Conservation (phyloP, 208 protist genomes). For the Crithidia mellificae region DNA sequence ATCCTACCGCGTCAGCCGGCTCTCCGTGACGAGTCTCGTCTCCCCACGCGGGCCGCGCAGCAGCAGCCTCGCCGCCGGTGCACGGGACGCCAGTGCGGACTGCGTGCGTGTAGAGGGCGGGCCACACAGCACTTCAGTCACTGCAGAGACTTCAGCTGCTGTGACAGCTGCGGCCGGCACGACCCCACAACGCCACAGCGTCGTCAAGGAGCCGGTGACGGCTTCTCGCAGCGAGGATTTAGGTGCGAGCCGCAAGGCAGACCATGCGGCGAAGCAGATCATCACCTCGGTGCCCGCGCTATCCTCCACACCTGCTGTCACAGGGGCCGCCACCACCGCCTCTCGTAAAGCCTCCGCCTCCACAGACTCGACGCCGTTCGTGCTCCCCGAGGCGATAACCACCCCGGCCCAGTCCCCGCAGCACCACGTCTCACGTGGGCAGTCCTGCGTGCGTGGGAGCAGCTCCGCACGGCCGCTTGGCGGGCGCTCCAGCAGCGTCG, state of each 20-base stretch:
- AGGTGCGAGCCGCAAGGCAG: not conserved
- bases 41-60: constrained; percentile 4
- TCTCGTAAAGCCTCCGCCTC: not conserved
- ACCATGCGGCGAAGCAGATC: not conserved
- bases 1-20: not conserved
- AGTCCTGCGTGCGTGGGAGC: not conserved
- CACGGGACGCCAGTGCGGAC: constrained; percentile 1
- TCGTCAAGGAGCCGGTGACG: not conserved
- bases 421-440: constrained; percentile 4
- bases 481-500: constrained; percentile 11
- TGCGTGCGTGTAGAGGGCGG: constrained; percentile 2
- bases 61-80: not conserved
- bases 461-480: not conserved
- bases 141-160: not conserved
- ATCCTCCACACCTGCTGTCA: no score
- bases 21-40: constrained; percentile 7
- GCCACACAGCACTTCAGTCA: not conserved
- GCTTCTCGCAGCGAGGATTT: not conserved
- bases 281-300: not conserved
- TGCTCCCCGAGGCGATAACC: not conserved
- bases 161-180: no score
- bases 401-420: not conserved
- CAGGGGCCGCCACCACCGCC: not conserved
- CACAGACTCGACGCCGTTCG: not conserved
- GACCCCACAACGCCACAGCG: not conserved